Conservation (phyloP, 306 rosid species). For the Herpetospermum pedunculosum region DNA sequence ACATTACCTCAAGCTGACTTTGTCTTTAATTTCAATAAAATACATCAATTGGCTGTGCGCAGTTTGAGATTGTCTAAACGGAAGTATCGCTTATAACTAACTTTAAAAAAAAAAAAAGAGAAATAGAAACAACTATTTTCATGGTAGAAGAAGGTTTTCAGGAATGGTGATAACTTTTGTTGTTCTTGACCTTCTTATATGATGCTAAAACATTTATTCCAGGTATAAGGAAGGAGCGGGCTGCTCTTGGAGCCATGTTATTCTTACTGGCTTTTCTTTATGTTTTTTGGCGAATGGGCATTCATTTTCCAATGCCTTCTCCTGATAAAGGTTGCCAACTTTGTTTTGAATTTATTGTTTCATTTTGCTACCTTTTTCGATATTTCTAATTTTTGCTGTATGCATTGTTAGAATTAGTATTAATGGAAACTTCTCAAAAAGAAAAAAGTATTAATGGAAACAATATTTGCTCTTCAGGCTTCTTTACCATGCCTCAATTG, state of each 20-base stretch:
- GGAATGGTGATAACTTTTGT: not conserved
- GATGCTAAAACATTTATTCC: slow-evolving; percentile 2
- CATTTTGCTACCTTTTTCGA: not conserved
- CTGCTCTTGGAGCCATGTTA: slow-evolving; percentile 62
- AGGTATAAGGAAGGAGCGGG: slow-evolving; percentile 66
- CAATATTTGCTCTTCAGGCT: slow-evolving; percentile 27
- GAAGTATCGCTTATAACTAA: not conserved
- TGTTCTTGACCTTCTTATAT: not conserved
- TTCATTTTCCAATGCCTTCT: slow-evolving; percentile 95
- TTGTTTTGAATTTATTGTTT: not conserved
- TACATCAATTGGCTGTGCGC: not conserved
- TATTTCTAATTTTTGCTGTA: not conserved
- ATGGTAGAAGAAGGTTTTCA: not conserved
- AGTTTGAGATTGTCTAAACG: not conserved
- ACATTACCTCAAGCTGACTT: not conserved
- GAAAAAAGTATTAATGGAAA: too few relatives aligned
- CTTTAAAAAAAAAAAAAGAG: not conserved
- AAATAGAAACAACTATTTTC: not conserved
- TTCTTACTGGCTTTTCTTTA: slow-evolving; percentile 81
- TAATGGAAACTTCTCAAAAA: too few relatives aligned
- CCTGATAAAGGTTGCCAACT: slow-evolving; percentile 57
- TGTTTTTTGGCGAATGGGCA: slow-evolving; percentile 93
- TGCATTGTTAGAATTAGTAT: too few relatives aligned
- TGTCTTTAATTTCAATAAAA: not conserved
- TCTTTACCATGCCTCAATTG: slow-evolving; percentile 88